Percentiles rank a stretch among this genome's conserved stretches.
phyloP scores from a whole-genome alignment of 1,284 basidiomycete species.

The Limonomyces culmigenus region DNA sequence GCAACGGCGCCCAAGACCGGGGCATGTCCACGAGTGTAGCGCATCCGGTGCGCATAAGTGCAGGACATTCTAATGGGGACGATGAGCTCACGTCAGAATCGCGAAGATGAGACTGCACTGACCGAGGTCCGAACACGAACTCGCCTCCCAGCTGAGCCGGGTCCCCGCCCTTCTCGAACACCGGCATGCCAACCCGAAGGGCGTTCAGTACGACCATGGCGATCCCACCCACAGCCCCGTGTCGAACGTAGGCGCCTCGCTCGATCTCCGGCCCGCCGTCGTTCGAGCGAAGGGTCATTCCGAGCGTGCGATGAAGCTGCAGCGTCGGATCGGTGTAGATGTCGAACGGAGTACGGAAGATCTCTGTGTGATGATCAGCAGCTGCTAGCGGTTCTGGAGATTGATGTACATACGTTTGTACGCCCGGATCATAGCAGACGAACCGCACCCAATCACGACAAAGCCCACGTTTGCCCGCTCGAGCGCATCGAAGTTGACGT shows the following conservation, averaged over 20 bases:
- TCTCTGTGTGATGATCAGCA: constrained; percentile 19
- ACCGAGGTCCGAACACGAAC: constrained; percentile 74
- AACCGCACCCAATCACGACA: constrained; percentile 68
- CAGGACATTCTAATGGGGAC: constrained; percentile 28
- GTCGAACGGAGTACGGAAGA: constrained; percentile 40
- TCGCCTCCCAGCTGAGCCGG: constrained; percentile 72
- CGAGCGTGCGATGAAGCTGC: constrained; percentile 53
- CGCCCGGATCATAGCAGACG: constrained; percentile 52
- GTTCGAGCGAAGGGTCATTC: constrained; percentile 46
- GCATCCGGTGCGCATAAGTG: constrained; percentile 60
- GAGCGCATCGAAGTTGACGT: constrained; percentile 33
- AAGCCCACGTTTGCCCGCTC: constrained; percentile 37
- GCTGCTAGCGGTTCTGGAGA: neutral
- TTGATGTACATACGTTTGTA: constrained; percentile 35
- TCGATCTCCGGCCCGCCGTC: constrained; percentile 28
- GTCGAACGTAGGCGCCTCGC: constrained; percentile 45
- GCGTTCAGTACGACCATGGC: constrained; percentile 55
- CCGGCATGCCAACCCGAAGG: constrained; percentile 52
- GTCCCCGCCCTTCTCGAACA: constrained; percentile 70
- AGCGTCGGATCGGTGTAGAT: constrained; percentile 70
- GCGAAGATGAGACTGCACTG: constrained; percentile 9
- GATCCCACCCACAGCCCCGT: constrained; percentile 45
- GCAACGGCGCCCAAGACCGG: constrained; percentile 58
- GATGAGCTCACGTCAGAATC: constrained; percentile 6
- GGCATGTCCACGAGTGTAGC: constrained; percentile 47